Evolutionary conservation across 1,139 yeast genomes (phyloP).

Genomic region (Geotrichum candidum): DNA sequence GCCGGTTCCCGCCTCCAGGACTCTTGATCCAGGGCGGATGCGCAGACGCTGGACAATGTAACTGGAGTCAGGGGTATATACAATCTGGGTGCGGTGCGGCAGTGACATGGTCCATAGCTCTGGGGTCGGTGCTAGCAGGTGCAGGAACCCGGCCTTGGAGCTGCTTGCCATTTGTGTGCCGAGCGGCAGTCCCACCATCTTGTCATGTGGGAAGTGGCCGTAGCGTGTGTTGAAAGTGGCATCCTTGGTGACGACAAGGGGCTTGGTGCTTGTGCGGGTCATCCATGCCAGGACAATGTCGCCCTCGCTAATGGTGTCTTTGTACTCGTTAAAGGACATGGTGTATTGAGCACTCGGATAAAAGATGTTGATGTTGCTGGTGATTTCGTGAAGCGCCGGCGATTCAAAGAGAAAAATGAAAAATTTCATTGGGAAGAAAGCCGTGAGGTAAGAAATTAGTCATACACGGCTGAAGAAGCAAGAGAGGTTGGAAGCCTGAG

Average conservation of each 20-base stretch:
- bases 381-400: background rate
- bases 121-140: constrained; percentile 84
- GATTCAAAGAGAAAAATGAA: background rate
- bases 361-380: background rate
- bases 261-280: constrained; percentile 72
- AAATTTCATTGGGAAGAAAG: background rate
- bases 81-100: constrained; percentile 97
- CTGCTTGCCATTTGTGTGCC: constrained; percentile 84
- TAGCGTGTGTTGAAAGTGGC: constrained; percentile 72
- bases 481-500: background rate
- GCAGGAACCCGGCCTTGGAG: constrained; percentile 80
- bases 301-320: constrained; percentile 65
- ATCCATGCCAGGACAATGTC: constrained; percentile 83
- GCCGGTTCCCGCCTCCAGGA: constrained; percentile 97
- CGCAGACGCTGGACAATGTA: constrained; percentile 78
- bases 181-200: constrained; percentile 73
- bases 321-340: constrained; percentile 42
- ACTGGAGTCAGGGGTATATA: constrained; percentile 91
- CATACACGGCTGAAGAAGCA: background rate
- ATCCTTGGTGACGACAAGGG: constrained; percentile 56
- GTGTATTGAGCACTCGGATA: background rate
- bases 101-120: constrained; percentile 92
- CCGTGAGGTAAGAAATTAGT: background rate
- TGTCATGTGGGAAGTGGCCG: constrained; percentile 77
- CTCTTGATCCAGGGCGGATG: constrained; percentile 66